These are phyloP conservation scores for Penicillium cosmopolitanum DNA, from an alignment of 495 filamentous ascomycete species.

Conservation along the genomic window DNA sequence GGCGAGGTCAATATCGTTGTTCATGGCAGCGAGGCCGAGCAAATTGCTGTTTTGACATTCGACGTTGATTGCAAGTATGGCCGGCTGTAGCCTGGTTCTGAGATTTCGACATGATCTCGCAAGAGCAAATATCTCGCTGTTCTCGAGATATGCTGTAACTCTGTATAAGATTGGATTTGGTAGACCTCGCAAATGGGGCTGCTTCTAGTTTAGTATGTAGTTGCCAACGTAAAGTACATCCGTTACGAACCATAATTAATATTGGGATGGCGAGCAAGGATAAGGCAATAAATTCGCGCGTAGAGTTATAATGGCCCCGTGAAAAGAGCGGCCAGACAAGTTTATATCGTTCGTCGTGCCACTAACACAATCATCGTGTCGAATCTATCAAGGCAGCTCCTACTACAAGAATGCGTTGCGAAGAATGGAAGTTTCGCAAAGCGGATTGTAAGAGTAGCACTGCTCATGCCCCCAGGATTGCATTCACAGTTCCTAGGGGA, in stretches of 20 bases:
- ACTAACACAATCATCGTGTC: neutral
- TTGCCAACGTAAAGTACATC: neutral
- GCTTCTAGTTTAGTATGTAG: no score
- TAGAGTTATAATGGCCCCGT: neutral
- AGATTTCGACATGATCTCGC: slow-evolving; percentile 2
- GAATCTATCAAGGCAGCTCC: no score
- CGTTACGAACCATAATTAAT: neutral
- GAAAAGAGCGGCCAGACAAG: neutral
- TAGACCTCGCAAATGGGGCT: no score
- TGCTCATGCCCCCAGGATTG: no score
- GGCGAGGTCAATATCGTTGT: neutral
- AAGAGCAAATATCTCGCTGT: no score
- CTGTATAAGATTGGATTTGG: no score
- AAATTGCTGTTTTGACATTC: neutral
- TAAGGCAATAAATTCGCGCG: neutral
- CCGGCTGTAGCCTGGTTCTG: neutral
- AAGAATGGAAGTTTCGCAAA: no score
- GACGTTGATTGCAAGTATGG: neutral
- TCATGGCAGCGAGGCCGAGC: neutral
- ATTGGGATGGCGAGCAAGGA: neutral
- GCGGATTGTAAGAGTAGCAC: no score
- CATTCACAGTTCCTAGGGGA: no score
- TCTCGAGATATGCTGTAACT: no score
- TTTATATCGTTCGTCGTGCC: neutral
- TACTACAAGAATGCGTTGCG: no score